phyloP scores from a whole-genome alignment of 208 protist genomes.

The Crithidia brevicula region DNA sequence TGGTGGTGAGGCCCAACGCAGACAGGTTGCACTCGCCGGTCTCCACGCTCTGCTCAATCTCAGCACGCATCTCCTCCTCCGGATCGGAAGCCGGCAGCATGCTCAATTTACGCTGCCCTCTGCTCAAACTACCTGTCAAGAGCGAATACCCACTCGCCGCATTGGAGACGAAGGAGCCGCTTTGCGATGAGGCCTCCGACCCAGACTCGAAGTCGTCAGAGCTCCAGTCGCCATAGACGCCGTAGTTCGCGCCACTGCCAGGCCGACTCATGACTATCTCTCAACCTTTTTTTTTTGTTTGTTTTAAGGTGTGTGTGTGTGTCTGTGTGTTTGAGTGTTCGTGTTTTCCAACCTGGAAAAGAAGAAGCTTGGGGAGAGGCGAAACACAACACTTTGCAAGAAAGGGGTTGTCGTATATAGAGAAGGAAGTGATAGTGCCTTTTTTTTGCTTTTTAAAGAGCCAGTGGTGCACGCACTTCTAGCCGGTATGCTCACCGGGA shows the following conservation, averaged over 20 bases:
- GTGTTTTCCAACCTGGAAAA: too few relatives aligned
- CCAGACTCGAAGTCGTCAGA: slow-evolving; percentile 26
- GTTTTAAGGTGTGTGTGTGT: too few relatives aligned
- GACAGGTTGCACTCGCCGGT: slow-evolving; percentile 72
- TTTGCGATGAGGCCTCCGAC: slow-evolving; percentile 3
- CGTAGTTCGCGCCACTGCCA: not conserved
- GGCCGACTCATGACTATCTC: not conserved
- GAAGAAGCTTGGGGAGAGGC: too few relatives aligned
- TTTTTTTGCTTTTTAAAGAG: too few relatives aligned
- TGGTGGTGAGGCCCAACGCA: slow-evolving; percentile 38
- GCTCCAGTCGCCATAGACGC: slow-evolving; percentile 30
- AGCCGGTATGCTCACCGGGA: too few relatives aligned
- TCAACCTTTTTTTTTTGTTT: not conserved
- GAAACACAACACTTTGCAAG: too few relatives aligned
- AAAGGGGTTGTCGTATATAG: too few relatives aligned
- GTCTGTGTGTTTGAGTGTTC: too few relatives aligned
- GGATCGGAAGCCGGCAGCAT: slow-evolving; percentile 30
- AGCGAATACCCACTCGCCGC: slow-evolving; percentile 5
- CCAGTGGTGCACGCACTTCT: too few relatives aligned
- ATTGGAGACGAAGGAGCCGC: slow-evolving; percentile 1
- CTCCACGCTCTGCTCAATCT: slow-evolving; percentile 46
- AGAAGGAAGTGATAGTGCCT: too few relatives aligned
- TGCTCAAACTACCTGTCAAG: not conserved
- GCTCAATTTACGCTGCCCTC: slow-evolving; percentile 32
- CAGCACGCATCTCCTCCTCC: slow-evolving; percentile 50